Evolutionary conservation across 805 yeast genomes (phyloP).

Genomic region (Candida koratica): DNA sequence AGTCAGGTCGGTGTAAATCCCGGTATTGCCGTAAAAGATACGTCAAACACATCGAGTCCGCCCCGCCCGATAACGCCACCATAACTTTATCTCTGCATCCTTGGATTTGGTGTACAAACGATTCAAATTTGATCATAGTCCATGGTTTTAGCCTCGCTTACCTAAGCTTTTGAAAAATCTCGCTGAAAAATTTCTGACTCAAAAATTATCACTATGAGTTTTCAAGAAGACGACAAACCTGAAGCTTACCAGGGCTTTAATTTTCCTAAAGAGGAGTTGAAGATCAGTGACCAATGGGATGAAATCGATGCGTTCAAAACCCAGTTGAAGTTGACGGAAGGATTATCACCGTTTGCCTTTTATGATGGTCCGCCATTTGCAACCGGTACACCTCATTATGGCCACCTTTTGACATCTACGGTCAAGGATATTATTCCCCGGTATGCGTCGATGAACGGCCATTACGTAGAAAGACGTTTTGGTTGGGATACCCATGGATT

Average conservation of each 20-base stretch:
- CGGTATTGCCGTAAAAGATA: constrained; percentile 42
- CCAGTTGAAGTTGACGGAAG: constrained; percentile 77
- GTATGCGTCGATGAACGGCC: constrained; percentile 96
- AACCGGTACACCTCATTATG: constrained; percentile 98
- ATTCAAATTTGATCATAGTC: constrained; percentile 4
- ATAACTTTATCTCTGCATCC: constrained; percentile 32
- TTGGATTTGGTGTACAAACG: too few relatives aligned
- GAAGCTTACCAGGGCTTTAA: constrained; percentile 40
- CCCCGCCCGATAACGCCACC: constrained; percentile 76
- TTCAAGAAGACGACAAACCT: constrained; percentile 4
- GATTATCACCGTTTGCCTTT: constrained; percentile 81
- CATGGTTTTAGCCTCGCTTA: neutral
- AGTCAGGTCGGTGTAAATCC: constrained; percentile 20
- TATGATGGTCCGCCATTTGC: constrained; percentile 99
- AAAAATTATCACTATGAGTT: too few relatives aligned
- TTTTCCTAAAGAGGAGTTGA: constrained; percentile 88
- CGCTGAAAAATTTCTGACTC: constrained; percentile 4
- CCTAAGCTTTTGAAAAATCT: constrained; percentile 2
- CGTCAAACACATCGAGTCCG: constrained; percentile 71
- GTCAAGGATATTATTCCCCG: constrained; percentile 97
- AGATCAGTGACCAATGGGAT: constrained; percentile 75
- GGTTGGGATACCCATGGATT: constrained; percentile 99
- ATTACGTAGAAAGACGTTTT: constrained; percentile 91
- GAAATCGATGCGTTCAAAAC: constrained; percentile 93
- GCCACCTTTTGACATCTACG: constrained; percentile 95